These are phyloP conservation scores for Polyrhizophydium stewartii DNA, from an alignment of 371 early-diverging fungal genomes.

Conservation along the genomic window DNA sequence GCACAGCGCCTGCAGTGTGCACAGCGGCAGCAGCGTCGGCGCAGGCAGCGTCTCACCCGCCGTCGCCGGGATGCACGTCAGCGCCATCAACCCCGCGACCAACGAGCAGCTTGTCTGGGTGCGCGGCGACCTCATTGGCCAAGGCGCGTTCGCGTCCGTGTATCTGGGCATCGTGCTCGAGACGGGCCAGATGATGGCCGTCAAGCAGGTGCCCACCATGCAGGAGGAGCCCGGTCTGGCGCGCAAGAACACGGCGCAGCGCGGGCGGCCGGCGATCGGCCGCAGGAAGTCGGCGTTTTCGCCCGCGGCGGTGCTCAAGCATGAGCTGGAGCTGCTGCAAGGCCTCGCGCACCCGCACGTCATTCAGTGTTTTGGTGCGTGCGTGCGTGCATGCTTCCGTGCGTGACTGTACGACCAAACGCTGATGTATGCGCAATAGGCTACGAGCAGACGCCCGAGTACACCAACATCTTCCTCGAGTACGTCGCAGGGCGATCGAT, in stretches of 20 bases:
- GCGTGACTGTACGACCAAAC: too few relatives aligned
- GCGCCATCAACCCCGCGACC: neutral
- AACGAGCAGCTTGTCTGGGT: constrained; percentile 50
- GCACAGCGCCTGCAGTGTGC: too few relatives aligned
- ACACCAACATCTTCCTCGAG: constrained; percentile 93
- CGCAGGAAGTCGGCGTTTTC: constrained; percentile 11
- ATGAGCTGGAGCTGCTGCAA: constrained; percentile 79
- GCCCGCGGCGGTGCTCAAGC: constrained; percentile 18
- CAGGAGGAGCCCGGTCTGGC: too few relatives aligned
- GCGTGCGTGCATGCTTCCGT: neutral
- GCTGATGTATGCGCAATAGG: too few relatives aligned
- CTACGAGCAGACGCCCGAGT: constrained; percentile 66
- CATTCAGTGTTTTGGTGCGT: constrained; percentile 41
- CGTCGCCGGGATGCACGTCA: constrained; percentile 2
- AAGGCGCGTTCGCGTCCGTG: constrained; percentile 95
- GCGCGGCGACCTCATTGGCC: constrained; percentile 85
- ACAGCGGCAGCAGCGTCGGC: too few relatives aligned
- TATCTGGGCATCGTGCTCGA: constrained; percentile 78
- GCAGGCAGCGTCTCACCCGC: too few relatives aligned
- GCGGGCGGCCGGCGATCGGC: neutral
- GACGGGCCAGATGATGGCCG: constrained; percentile 87
- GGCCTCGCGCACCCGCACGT: constrained; percentile 56
- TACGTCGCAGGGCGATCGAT: constrained; percentile 87
- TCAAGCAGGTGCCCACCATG: constrained; percentile 78
- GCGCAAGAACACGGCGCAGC: neutral